Conservation (phyloP, 2,329 filamentous ascomycete genomes). For the Alternaria panax region DNA sequence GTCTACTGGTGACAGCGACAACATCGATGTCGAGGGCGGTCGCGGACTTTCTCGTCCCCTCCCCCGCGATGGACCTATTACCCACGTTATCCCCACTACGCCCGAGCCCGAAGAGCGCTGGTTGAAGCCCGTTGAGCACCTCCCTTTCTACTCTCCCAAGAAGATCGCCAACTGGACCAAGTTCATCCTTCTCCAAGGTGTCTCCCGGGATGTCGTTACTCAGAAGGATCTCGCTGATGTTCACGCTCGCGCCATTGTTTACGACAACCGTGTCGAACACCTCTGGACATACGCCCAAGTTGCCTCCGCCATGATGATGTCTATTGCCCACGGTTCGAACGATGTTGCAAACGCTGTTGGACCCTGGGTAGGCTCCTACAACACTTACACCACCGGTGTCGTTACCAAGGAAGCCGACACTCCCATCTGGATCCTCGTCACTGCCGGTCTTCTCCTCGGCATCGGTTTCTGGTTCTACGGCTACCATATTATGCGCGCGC, state of each 20-base stretch:
- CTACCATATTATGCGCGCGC: constrained; percentile 68
- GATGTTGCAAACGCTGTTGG: constrained; percentile 66
- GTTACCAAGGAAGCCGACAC: constrained; percentile 59
- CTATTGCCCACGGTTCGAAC: constrained; percentile 75
- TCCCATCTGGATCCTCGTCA: constrained; percentile 67
- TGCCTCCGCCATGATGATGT: constrained; percentile 70
- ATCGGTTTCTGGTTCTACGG: constrained; percentile 68
- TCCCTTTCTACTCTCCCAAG: constrained; percentile 37
- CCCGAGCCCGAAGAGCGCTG: constrained; percentile 46
- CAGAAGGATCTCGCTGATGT: constrained; percentile 42
- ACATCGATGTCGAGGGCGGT: constrained; percentile 9
- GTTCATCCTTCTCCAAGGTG: constrained; percentile 54
- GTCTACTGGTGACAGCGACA: constrained; percentile 3
- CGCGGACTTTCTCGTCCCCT: constrained; percentile 11
- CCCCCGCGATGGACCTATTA: constrained; percentile 7
- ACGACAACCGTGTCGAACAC: constrained; percentile 59
- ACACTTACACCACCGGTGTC: constrained; percentile 63
- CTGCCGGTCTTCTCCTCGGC: constrained; percentile 61
- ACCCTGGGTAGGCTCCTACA: constrained; percentile 68
- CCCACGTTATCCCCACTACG: constrained; percentile 6
- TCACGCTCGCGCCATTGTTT: constrained; percentile 53
- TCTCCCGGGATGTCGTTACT: constrained; percentile 53
- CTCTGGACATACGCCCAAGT: constrained; percentile 55
- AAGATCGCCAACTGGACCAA: constrained; percentile 52
- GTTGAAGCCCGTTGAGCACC: constrained; percentile 46